Evolutionary conservation across 225 moss, liverwort and hornwort genomes (phyloP).

Genomic region (Straminergon stramineum): DNA sequence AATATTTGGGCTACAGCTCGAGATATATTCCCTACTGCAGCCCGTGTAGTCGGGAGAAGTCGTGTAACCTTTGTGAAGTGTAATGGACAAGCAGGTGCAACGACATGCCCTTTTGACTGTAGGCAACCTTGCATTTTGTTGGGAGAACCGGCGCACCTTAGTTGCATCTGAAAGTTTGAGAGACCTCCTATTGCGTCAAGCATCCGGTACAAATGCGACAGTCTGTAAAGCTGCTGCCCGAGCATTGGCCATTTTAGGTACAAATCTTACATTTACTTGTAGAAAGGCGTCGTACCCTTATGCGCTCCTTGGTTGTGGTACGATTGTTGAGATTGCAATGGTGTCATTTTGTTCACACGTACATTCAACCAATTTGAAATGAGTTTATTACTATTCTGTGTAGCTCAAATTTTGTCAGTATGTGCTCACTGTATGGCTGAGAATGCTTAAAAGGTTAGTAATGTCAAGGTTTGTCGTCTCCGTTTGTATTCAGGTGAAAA

Average conservation of each 20-base stretch:
- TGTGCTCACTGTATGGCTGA: not conserved
- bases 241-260: slow-evolving; percentile 97
- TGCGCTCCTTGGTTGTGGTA: not conserved
- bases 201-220: slow-evolving; percentile 58
- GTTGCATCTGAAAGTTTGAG: slow-evolving; percentile 94
- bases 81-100: slow-evolving; percentile 71
- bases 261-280: not conserved
- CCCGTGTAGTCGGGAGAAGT: not conserved
- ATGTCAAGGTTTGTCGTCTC: not conserved
- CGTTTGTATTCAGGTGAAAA: slow-evolving; percentile 75
- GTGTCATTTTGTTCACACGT: not conserved
- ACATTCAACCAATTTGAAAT: not conserved
- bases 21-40: not conserved
- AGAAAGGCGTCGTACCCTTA: not conserved
- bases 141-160: slow-evolving; percentile 83
- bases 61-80: not conserved
- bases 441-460: not conserved
- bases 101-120: slow-evolving; percentile 83
- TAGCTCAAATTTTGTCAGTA: not conserved
- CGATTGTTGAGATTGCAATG: not conserved
- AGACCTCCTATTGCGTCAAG: slow-evolving; percentile 88
- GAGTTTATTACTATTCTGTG: not conserved
- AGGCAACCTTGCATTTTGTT: slow-evolving; percentile 95
- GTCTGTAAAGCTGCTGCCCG: slow-evolving; percentile 95
- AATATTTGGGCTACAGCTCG: not conserved